Evolutionary conservation across 208 protist species (phyloP).

Genomic region (Trypanosoma cruzi): DNA sequence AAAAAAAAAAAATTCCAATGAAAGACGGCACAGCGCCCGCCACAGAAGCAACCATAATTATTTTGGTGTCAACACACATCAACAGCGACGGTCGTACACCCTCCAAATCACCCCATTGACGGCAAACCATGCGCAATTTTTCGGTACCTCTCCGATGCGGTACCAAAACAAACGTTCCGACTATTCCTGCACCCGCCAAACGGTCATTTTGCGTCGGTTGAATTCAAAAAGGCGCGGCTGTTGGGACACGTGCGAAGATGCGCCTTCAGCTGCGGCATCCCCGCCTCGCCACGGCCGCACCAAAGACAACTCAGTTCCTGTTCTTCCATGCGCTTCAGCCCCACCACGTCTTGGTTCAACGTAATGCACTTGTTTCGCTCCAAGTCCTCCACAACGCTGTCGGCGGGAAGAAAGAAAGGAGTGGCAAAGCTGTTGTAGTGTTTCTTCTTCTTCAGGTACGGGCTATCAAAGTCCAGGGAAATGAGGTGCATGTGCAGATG

Average conservation of each 20-base stretch:
- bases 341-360: constrained; percentile 63
- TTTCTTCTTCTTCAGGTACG: constrained; percentile 79
- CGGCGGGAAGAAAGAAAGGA: constrained; percentile 79
- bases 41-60: background rate
- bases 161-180: background rate
- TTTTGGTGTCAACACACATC: background rate
- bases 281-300: constrained; percentile 59
- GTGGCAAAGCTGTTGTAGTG: constrained; percentile 94
- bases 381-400: constrained; percentile 66
- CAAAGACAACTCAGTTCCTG: constrained; percentile 82
- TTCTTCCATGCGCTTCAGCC: constrained; percentile 61
- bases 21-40: background rate
- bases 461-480: constrained; percentile 78
- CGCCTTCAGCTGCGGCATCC: constrained; percentile 60
- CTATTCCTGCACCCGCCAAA: background rate
- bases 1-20: background rate
- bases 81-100: background rate
- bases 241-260: constrained; percentile 58
- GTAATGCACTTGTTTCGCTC: constrained; percentile 61
- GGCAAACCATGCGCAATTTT: no score
- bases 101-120: background rate
- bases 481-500: constrained; percentile 90
- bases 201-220: constrained; percentile 1
- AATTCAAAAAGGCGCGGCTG: constrained; percentile 37
- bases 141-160: no score